phyloP scores from a whole-genome alignment of 768 basidiomycete species.

The Favolaschia claudopus region DNA sequence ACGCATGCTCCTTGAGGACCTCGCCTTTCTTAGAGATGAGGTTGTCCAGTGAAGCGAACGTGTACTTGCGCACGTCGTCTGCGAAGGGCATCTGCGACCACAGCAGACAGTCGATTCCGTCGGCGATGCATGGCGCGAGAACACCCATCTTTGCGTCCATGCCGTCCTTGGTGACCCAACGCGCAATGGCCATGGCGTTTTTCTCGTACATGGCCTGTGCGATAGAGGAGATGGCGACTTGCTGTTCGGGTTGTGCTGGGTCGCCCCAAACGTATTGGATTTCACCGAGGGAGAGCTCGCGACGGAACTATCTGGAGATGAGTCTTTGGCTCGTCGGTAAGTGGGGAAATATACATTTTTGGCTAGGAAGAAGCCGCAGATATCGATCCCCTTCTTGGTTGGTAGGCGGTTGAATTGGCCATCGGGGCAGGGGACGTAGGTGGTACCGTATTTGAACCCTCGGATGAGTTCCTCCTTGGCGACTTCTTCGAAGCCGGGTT shows the following conservation, averaged over 20 bases:
- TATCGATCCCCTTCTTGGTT: conserved; percentile 87
- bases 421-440: conserved; percentile 86
- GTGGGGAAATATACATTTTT: conserved; percentile 58
- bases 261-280: conserved; percentile 88
- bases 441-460: conserved; percentile 91
- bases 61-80: conserved; percentile 89
- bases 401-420: conserved; percentile 78
- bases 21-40: conserved; percentile 82
- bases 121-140: conserved; percentile 66
- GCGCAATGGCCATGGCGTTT: conserved; percentile 76
- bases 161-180: conserved; percentile 80
- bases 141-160: conserved; percentile 89
- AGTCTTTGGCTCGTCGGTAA: not conserved
- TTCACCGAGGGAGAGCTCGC: conserved; percentile 85
- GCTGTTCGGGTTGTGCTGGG: conserved; percentile 66
- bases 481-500: conserved; percentile 58
- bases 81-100: conserved; percentile 94
- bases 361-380: conserved; percentile 81
- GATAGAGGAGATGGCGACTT: conserved; percentile 88
- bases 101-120: conserved; percentile 78
- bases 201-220: conserved; percentile 81
- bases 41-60: conserved; percentile 80
- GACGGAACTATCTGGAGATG: conserved; percentile 68
- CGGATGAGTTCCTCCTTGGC: conserved; percentile 81
- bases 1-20: conserved; percentile 75